Evolutionary conservation across 164 flowering plant species (phyloP), one percentile per base, ranked within the genome.

Genomic region (Berberis vulgaris): DNA sequence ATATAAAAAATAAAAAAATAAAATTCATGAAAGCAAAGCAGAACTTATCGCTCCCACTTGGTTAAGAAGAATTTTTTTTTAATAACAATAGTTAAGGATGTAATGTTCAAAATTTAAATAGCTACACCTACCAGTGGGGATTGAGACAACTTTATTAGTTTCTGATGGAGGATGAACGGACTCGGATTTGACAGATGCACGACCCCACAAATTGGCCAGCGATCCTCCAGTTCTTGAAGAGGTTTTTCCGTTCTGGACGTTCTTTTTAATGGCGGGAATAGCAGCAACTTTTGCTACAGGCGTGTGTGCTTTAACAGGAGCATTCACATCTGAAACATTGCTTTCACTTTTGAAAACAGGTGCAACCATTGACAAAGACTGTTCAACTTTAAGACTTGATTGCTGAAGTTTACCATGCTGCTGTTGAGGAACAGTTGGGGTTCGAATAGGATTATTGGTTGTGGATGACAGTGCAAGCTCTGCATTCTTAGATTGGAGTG

Each of bases 131-230:
- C 90, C 88, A 70, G 66, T 59, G 39, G 77, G 44, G 57, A 67
- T 72, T 64, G 70, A 42, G 67, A 66, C 58, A 59, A 44, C 52
- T 6, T 54, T 62, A 57, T 67, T 70, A 45, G 71, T 62, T 57
- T 81, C 78, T 65, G 75, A 71, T 44, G 78, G 66, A 41, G 69
- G 65, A 69, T 62, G 44, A 64, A 60, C 62, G 61, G 81, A 67
- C 60, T 81, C 83, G 69, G 82, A 45, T 73, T 83, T 90, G 41
- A 79, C 65, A 70, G 96, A 82, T 66, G 89, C 94, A 77, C 87
- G 89, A 10, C 86, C 91, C 97, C 97, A 93, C 65, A 93, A 64
- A 70, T 78, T 90, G 59, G 94, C 81, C 54, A 93, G 76, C 45
- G 90, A 82, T 67, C 87, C 77, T 64, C 83, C 84, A 68, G 71